These are phyloP conservation scores for Moesziomyces antarcticus DNA, from an alignment of 1,284 basidiomycete species.

Conservation along the genomic window DNA sequence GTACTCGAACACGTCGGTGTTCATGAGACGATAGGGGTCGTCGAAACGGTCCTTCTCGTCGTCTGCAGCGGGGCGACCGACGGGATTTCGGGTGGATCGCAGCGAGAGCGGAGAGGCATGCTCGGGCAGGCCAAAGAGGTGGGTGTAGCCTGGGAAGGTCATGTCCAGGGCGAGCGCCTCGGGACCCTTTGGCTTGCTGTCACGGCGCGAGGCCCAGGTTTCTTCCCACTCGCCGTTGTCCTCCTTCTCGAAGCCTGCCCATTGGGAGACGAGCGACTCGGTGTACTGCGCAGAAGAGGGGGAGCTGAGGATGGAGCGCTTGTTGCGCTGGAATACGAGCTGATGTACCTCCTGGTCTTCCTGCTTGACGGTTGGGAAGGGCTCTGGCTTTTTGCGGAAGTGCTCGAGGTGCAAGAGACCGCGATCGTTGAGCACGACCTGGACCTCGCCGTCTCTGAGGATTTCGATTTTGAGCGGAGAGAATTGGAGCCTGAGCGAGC, in stretches of 20 bases:
- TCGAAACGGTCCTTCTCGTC: slow-evolving; percentile 60
- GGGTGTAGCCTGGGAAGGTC: slow-evolving; percentile 87
- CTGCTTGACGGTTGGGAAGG: slow-evolving; percentile 52
- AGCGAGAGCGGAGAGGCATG: slow-evolving; percentile 91
- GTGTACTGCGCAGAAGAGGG: slow-evolving; percentile 16
- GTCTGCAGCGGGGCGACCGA: slow-evolving; percentile 26
- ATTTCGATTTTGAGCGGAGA: slow-evolving; percentile 68
- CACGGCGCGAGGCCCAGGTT: slow-evolving; percentile 83
- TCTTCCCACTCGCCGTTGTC: slow-evolving; percentile 86
- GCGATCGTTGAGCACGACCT: slow-evolving; percentile 88
- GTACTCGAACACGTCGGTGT: slow-evolving; percentile 98
- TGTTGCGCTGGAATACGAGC: slow-evolving; percentile 54
- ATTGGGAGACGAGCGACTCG: slow-evolving; percentile 45
- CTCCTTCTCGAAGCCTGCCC: slow-evolving; percentile 70
- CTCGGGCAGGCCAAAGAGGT: slow-evolving; percentile 95
- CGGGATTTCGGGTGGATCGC: slow-evolving; percentile 70
- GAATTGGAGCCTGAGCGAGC: slow-evolving; percentile 46
- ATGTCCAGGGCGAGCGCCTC: slow-evolving; percentile 93
- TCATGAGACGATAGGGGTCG: slow-evolving; percentile 95
- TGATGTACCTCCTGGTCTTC: slow-evolving; percentile 42
- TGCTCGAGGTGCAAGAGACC: slow-evolving; percentile 98
- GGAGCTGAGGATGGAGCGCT: slow-evolving; percentile 44
- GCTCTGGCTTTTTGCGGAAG: slow-evolving; percentile 72
- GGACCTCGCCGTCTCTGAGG: slow-evolving; percentile 77
- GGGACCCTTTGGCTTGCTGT: slow-evolving; percentile 97